These are phyloP conservation scores for Leonotis leonurus DNA, from an alignment of 257 asterid genomes.

Conservation along the genomic window DNA sequence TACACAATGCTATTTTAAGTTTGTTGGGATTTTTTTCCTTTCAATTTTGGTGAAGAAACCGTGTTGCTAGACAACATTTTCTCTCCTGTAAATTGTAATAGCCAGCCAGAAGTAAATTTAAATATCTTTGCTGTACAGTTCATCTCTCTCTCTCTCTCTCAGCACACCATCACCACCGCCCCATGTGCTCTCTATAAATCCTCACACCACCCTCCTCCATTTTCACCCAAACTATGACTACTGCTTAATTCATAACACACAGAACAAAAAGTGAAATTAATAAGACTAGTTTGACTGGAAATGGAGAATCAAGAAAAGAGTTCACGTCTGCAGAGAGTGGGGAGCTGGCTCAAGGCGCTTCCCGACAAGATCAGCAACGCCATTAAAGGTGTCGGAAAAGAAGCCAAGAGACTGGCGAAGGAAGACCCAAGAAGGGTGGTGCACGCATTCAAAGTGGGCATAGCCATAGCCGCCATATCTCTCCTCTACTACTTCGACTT, in stretches of 20 bases:
- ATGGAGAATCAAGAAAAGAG: conserved; percentile 27
- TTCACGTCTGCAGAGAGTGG: neutral
- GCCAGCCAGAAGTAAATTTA: neutral
- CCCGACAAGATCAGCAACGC: neutral
- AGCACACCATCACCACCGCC: neutral
- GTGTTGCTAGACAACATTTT: too few relatives aligned
- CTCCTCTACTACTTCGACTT: conserved; percentile 34
- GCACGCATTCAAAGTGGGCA: conserved; percentile 33
- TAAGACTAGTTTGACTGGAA: neutral
- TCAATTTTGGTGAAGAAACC: too few relatives aligned
- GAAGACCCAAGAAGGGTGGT: conserved; percentile 29
- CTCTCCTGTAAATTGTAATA: too few relatives aligned
- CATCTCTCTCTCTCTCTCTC: too few relatives aligned
- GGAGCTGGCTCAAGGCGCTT: conserved; percentile 6
- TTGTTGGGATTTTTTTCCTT: too few relatives aligned
- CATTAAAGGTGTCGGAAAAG: neutral
- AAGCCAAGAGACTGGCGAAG: conserved; percentile 13
- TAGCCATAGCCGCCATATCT: conserved; percentile 28
- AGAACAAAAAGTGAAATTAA: too few relatives aligned
- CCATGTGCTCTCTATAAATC: neutral
- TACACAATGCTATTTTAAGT: too few relatives aligned
- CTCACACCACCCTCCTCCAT: neutral
- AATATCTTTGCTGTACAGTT: conserved; percentile 6
- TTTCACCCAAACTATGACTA: neutral
- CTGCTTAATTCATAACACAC: too few relatives aligned